These are phyloP conservation scores for Echites panduratus DNA, from an alignment of 257 asterid genomes.

Conservation along the genomic window DNA sequence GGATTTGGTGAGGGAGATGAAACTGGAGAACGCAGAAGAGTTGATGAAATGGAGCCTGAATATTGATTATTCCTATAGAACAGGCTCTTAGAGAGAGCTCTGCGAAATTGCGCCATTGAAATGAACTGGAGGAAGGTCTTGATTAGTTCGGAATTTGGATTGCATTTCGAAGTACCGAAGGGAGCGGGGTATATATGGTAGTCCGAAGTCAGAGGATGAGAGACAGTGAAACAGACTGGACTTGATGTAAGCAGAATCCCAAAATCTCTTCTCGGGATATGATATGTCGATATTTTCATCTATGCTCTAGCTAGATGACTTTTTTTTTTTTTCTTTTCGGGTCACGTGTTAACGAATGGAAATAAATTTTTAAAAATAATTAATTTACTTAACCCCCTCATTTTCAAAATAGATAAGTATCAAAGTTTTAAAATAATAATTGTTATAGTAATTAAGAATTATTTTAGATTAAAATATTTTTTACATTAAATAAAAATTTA, in stretches of 20 bases:
- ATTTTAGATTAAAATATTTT: too few relatives aligned
- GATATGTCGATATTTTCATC: too few relatives aligned
- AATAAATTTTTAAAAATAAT: too few relatives aligned
- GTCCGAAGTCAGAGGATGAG: conserved; percentile 16
- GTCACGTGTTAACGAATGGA: too few relatives aligned
- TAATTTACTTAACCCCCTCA: too few relatives aligned
- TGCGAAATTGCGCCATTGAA: conserved; percentile 59
- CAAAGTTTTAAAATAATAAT: too few relatives aligned
- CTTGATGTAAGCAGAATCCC: neutral
- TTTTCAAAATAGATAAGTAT: too few relatives aligned
- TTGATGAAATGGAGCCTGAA: neutral
- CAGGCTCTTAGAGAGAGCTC: conserved; percentile 25
- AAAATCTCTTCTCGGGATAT: neutral
- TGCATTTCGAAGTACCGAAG: conserved; percentile 3
- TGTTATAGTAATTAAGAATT: too few relatives aligned
- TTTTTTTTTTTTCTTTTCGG: too few relatives aligned
- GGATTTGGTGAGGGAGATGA: conserved; percentile 23
- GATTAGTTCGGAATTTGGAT: neutral
- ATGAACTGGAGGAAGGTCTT: neutral
- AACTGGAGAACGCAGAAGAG: conserved; percentile 23
- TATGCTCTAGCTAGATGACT: too few relatives aligned
- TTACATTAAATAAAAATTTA: too few relatives aligned
- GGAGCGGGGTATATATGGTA: conserved; percentile 30
- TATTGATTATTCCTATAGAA: neutral
- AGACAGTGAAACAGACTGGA: neutral